These are phyloP conservation scores for Peziza echinospora DNA, from an alignment of 495 filamentous ascomycete genomes.

Conservation along the genomic window DNA sequence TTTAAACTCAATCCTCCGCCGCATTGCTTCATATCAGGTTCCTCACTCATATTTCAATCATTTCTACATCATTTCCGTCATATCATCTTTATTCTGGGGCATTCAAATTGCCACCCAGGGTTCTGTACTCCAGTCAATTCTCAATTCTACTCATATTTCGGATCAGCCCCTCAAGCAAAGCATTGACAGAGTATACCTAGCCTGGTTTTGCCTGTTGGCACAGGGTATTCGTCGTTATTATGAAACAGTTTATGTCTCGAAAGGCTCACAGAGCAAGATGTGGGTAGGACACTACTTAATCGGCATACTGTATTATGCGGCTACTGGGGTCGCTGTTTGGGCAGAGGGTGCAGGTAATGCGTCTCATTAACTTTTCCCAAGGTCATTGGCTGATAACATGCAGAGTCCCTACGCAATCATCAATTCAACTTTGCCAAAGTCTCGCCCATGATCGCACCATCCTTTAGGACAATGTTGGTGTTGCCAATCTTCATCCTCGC, in stretches of 20 bases:
- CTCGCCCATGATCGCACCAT: no score
- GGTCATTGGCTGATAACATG: no score
- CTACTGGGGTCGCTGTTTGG: slow-evolving; percentile 63
- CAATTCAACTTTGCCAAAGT: no score
- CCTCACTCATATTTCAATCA: slow-evolving; percentile 75
- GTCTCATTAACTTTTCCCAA: no score
- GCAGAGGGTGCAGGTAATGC: no score
- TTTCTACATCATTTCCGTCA: slow-evolving; percentile 58
- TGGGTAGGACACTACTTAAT: no score
- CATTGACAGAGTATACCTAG: no score
- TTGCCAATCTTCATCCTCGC: slow-evolving; percentile 48
- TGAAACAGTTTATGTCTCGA: slow-evolving; percentile 43
- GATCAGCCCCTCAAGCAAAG: no score
- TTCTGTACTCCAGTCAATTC: slow-evolving; percentile 25
- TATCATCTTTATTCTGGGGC: slow-evolving; percentile 57
- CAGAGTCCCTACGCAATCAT: no score
- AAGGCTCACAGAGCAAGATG: slow-evolving; percentile 38
- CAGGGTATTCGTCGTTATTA: slow-evolving; percentile 56
- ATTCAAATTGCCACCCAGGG: slow-evolving; percentile 41
- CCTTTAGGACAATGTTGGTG: slow-evolving; percentile 37
- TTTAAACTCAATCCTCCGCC: no score
- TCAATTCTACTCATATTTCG: no score
- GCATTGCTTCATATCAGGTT: no score
- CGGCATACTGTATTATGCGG: slow-evolving; percentile 75
- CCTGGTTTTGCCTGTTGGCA: slow-evolving; percentile 46